phyloP scores from a whole-genome alignment of 768 basidiomycete genomes.

The Hygrocybe punicea region DNA sequence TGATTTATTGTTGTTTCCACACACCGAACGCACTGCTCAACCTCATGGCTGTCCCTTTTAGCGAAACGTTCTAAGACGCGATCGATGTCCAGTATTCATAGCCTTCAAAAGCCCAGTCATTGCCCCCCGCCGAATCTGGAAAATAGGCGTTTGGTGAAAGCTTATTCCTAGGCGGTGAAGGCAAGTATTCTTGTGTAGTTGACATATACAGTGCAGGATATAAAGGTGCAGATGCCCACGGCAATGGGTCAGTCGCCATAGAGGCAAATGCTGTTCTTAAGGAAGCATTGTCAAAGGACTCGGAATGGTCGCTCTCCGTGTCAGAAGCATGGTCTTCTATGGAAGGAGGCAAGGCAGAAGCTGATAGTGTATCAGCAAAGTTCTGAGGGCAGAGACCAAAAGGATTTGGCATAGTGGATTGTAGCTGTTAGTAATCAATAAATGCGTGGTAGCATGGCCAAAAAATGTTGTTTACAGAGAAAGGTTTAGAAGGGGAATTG shows the following conservation, averaged over 20 bases:
- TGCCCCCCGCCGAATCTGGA: constrained; percentile 41
- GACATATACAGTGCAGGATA: constrained; percentile 73
- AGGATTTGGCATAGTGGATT: background rate
- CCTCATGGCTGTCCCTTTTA: constrained; percentile 48
- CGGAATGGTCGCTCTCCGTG: constrained; percentile 32
- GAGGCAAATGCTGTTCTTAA: constrained; percentile 58
- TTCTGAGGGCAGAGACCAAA: background rate
- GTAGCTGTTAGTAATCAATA: background rate
- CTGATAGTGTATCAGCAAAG: constrained; percentile 17
- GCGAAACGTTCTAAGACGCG: constrained; percentile 67
- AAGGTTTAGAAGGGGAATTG: constrained; percentile 54
- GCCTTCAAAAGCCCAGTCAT: constrained; percentile 63
- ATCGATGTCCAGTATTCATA: constrained; percentile 83
- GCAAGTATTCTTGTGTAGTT: constrained; percentile 68
- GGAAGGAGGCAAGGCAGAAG: constrained; percentile 16
- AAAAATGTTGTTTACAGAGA: constrained; percentile 49
- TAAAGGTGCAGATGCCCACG: constrained; percentile 64
- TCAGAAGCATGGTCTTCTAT: constrained; percentile 23
- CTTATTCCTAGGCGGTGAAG: constrained; percentile 51
- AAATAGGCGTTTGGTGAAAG: constrained; percentile 44
- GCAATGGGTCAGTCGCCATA: constrained; percentile 52
- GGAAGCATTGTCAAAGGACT: constrained; percentile 42
- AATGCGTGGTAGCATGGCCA: background rate
- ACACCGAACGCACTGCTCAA: constrained; percentile 85
- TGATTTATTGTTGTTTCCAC: constrained; percentile 23